phyloP scores from a whole-genome alignment of 2,329 filamentous ascomycete species.

The Aspergillus fumigatus region DNA sequence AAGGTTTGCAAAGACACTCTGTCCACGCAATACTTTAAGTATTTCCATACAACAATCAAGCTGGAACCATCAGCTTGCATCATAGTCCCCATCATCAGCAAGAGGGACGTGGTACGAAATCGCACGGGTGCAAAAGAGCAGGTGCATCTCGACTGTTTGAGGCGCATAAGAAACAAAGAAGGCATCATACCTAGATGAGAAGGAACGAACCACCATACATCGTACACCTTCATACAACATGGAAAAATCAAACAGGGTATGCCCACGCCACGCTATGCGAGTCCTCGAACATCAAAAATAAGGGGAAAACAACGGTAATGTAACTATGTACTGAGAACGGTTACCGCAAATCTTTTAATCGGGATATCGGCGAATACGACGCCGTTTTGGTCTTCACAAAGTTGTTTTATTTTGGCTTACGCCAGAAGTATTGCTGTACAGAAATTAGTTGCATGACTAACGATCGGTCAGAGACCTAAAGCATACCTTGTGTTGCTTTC shows the following conservation, averaged over 20 bases:
- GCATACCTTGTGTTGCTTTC: conserved; percentile 94
- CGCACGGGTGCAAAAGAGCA: conserved; percentile 6
- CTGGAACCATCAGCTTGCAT: background rate
- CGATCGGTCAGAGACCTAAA: conserved; percentile 1
- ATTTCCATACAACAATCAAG: background rate
- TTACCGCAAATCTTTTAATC: conserved; percentile 4
- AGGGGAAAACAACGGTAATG: conserved; percentile 20
- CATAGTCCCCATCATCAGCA: background rate
- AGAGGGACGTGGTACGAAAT: conserved; percentile 5
- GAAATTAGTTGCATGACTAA: conserved; percentile 16
- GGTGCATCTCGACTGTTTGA: conserved; percentile 3
- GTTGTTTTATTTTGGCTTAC: conserved; percentile 51
- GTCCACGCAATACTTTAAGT: background rate
- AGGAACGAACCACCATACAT: conserved; percentile 14
- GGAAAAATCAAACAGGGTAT: conserved; percentile 31
- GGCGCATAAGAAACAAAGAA: conserved; percentile 4
- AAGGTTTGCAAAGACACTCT: background rate
- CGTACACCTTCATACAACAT: conserved; percentile 21
- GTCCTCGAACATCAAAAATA: conserved; percentile 18
- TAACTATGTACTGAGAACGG: conserved; percentile 34
- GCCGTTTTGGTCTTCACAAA: background rate
- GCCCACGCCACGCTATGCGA: conserved; percentile 43
- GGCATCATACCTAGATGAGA: conserved; percentile 1
- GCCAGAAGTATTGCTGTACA: conserved; percentile 67
- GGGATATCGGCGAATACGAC: conserved; percentile 6